These are phyloP conservation scores for Apiospora phragmitis DNA, from an alignment of 2,329 filamentous ascomycete species.

Conservation along the genomic window DNA sequence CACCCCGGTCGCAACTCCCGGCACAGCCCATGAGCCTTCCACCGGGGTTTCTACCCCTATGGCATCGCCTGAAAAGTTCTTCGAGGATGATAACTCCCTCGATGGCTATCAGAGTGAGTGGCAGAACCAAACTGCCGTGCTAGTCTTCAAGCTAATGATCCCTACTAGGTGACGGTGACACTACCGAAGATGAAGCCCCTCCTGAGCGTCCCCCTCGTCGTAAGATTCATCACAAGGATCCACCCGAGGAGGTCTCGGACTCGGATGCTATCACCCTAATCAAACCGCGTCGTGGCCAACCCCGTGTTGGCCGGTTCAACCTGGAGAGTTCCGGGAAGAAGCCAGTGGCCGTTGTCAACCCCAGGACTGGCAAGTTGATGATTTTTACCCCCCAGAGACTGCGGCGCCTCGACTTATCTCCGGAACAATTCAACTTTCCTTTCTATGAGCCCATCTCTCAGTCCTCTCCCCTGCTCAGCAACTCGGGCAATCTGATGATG, in stretches of 20 bases:
- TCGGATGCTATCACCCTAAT: conserved; percentile 51
- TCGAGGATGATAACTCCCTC: conserved; percentile 43
- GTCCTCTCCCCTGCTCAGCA: conserved; percentile 60
- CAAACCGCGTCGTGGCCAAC: conserved; percentile 50
- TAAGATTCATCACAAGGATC: conserved; percentile 43
- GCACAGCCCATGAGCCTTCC: conserved; percentile 33
- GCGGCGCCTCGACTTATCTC: conserved; percentile 51
- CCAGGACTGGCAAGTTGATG: conserved; percentile 61
- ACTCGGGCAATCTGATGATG: conserved; percentile 77
- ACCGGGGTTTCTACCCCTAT: conserved; percentile 35
- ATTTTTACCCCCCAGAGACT: conserved; percentile 58
- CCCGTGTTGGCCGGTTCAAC: conserved; percentile 55
- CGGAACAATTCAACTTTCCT: conserved; percentile 54
- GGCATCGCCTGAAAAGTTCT: conserved; percentile 27
- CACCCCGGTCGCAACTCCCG: conserved; percentile 44
- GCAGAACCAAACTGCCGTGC: conserved; percentile 11
- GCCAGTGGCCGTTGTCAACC: conserved; percentile 59
- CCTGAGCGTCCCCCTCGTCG: conserved; percentile 50
- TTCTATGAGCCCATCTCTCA: conserved; percentile 40
- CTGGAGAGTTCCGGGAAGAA: conserved; percentile 55
- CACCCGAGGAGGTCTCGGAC: conserved; percentile 44
- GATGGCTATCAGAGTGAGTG: conserved; percentile 64
- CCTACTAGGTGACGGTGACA: conserved; percentile 57
- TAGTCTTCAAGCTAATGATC: not conserved
- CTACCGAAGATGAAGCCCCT: conserved; percentile 58